Base-by-base conservation (phyloP, 2,329 filamentous ascomycete species). In the Neofusicoccum sp. region DNA sequence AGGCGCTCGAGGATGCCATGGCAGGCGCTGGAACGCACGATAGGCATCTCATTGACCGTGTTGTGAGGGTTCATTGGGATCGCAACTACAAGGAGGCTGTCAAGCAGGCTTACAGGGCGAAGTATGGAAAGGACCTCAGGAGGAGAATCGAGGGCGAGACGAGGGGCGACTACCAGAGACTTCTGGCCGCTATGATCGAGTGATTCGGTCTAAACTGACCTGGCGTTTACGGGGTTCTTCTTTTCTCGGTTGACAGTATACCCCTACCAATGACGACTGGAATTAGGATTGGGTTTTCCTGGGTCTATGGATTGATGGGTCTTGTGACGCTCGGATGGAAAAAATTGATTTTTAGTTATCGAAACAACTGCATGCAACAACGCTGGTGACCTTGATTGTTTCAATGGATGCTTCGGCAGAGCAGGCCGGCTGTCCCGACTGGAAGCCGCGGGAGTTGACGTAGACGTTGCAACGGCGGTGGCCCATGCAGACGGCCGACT, bases 21-120 rank as follows among this genome's bases (percentile, higher is more conserved):
- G 84, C 86, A 1, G 95, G 94, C 0, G 70, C 89, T 67, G 94
- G 94, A 2, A 98, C 95, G 9, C 94, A 95, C 76, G 93, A 99
- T 66, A 80, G 87, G 36, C 81, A 93, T 7, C 84, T 98, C 3
- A 85, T 96, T 14, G 84, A 88, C 33, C 84, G 93, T n/a, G 84
- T 95, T 3, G 86, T 97, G 1, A 84, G 91, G 28, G 83, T 86
- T 54, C 94, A 98, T 76, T 98, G 94, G 94, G 87, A 97, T 72
- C 83, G 83, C 41, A 83, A 81, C 61, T 86, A 90, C 68, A 83
- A 96, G 81, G 85, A 87, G 56, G 89, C 91, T 68, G 89, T 96
- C 63, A 93, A 91, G 77, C 84, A 82, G 0, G 92, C 91, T 8
- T 98, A 93, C 76, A 82, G 87, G 71, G 85, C 89, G 70, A 84